Evolutionary conservation across 495 filamentous ascomycete species (phyloP).

Genomic region (Bacidia rubella): DNA sequence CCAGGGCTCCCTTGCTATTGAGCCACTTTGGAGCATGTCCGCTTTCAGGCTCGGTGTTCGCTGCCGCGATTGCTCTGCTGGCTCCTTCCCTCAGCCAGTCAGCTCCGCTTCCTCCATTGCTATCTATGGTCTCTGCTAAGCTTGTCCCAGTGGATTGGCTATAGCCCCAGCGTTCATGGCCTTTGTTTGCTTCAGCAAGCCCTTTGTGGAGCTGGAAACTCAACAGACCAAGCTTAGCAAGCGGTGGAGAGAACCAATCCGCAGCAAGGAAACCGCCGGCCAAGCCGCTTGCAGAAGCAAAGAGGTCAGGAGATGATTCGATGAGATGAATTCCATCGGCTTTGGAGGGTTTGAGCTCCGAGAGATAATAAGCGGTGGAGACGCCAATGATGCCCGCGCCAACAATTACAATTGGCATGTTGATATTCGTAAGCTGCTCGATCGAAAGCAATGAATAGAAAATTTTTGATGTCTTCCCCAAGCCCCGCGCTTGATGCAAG

Average conservation of each 20-base stretch:
- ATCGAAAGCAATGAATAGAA: background rate
- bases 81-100: slow-evolving; percentile 52
- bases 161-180: slow-evolving; percentile 55
- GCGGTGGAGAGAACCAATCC: slow-evolving; percentile 51
- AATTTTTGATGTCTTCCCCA: background rate
- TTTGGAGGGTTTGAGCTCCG: slow-evolving; percentile 34
- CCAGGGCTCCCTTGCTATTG: slow-evolving; percentile 37
- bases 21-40: slow-evolving; percentile 42
- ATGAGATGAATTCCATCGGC: slow-evolving; percentile 49
- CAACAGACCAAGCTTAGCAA: slow-evolving; percentile 45
- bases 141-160: slow-evolving; percentile 48
- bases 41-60: slow-evolving; percentile 12
- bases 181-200: slow-evolving; percentile 47
- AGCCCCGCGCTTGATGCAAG: background rate
- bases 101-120: slow-evolving; percentile 30
- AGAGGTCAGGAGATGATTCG: slow-evolving; percentile 50
- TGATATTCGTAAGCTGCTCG: slow-evolving; percentile 1
- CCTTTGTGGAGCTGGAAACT: slow-evolving; percentile 55
- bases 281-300: slow-evolving; percentile 58
- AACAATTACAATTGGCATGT: slow-evolving; percentile 53
- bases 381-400: slow-evolving; percentile 68
- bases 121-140: slow-evolving; percentile 23
- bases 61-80: slow-evolving; percentile 47
- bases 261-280: slow-evolving; percentile 63
- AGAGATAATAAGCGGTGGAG: slow-evolving; percentile 67